A percentile compares a stretch with the other conserved stretches of the same genome.
Conservation (phyloP, 2,329 filamentous ascomycete genomes). For the Diaporthe citriasiana region DNA sequence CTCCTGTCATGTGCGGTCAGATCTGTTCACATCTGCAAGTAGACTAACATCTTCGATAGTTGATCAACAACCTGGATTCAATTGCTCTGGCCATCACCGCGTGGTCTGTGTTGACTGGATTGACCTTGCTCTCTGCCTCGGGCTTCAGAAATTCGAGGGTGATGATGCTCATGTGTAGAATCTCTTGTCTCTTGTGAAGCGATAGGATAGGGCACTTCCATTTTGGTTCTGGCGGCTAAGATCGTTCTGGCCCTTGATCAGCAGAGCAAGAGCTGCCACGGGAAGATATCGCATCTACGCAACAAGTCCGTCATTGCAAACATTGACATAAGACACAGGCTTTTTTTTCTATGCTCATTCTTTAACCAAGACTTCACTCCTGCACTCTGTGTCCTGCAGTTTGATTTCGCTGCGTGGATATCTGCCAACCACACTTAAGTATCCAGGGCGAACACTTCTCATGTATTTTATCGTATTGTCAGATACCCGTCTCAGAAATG, state of each 20-base stretch:
- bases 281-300: background rate
- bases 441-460: background rate
- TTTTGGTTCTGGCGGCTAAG: background rate
- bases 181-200: background rate
- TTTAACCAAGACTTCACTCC: background rate
- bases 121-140: background rate
- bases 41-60: constrained; percentile 33
- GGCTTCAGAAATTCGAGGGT: background rate
- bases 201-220: background rate
- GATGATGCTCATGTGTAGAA: background rate
- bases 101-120: background rate
- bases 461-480: background rate
- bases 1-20: constrained; percentile 36
- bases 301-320: background rate
- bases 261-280: background rate
- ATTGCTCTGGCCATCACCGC: background rate
- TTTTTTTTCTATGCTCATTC: background rate
- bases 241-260: background rate
- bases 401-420: background rate
- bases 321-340: too few relatives aligned
- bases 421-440: background rate
- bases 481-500: background rate
- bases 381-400: background rate
- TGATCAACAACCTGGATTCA: constrained; percentile 31
- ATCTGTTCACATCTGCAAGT: constrained; percentile 35